Evolutionary conservation across 2,329 filamentous ascomycete genomes (phyloP).

Genomic region (Rasamsonia emersonii): DNA sequence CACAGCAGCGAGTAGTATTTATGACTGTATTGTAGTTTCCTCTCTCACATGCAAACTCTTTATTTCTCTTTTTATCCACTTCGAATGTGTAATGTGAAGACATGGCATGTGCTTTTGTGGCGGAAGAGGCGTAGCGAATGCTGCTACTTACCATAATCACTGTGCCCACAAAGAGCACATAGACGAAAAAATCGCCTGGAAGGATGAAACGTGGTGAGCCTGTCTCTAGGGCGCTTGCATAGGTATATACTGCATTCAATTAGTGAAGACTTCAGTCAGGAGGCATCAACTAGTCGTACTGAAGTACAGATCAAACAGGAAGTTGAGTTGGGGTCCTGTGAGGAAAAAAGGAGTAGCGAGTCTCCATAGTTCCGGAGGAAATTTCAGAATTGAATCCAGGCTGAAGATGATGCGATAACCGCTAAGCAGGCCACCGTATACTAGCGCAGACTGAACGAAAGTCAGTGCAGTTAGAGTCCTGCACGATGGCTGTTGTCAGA

Average conservation of each 20-base stretch:
- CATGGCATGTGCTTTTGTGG: too few species aligned
- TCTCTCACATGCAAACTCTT: too few species aligned
- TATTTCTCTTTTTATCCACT: too few species aligned
- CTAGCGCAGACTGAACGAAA: slow-evolving; percentile 53
- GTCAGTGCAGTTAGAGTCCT: slow-evolving; percentile 62
- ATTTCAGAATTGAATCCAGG: slow-evolving; percentile 43
- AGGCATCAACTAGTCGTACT: slow-evolving; percentile 34
- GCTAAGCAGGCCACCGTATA: slow-evolving; percentile 50
- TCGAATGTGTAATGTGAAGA: too few species aligned
- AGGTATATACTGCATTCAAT: slow-evolving; percentile 56
- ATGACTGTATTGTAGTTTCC: too few species aligned
- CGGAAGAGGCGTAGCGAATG: too few species aligned
- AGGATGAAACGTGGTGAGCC: slow-evolving; percentile 62
- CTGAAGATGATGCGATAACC: slow-evolving; percentile 47
- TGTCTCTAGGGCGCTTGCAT: slow-evolving; percentile 65
- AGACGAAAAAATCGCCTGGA: slow-evolving; percentile 73
- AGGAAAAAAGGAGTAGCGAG: slow-evolving; percentile 51
- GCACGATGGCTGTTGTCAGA: slow-evolving; percentile 39
- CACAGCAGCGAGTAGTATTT: too few species aligned
- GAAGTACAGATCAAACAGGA: slow-evolving; percentile 69
- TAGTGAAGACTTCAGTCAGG: slow-evolving; percentile 19
- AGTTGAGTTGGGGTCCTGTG: slow-evolving; percentile 46
- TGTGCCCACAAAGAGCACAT: slow-evolving; percentile 62
- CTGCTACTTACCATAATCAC: slow-evolving; percentile 70
- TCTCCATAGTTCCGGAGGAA: slow-evolving; percentile 54